Evolutionary conservation across 306 rosid species (phyloP), one percentile per base, ranked within the genome.

Genomic region (Aeschynomene evenia): DNA sequence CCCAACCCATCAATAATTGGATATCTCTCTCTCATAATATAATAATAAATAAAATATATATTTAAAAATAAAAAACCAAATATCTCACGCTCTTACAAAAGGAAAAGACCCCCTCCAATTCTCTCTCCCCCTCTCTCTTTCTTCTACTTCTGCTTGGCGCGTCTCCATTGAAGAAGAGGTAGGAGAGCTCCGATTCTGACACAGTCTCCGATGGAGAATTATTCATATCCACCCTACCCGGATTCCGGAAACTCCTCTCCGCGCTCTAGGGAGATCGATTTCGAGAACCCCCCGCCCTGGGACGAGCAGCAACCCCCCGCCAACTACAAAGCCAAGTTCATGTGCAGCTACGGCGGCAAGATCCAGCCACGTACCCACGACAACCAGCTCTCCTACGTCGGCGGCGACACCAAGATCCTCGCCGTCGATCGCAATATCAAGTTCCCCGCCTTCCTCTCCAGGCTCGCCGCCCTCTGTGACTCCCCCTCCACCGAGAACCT

Each of bases 261-360:
- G 2, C 98, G 89, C 0, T 89, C 96, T 0, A 60, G 95, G 13
- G 98, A 92, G 45, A 82, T 88, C 56, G 98, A 92, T 0, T 92
- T 84, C 74, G 98, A 92, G 26, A 92, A 85, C 50, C 88, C 87
- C 0, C 71, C 95, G 11, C 85, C 96, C 1, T 89, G 95, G 96
- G 96, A 91, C 1, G 84, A 84, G 54, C 85, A 81, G 28, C 88
- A 51, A 1, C 72, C 63, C 0, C 78, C 76, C 0, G 19, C 51
- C 1, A 87, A 49, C 69, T 89, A 83, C 86, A 88, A 83, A 55
- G 91, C 83, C 22, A 92, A 88, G 67, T 86, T 92, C 80, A 86
- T 92, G 91, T 92, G 92, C 80, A 89, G 96, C 77, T 92, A 92
- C 59, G 96, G 95, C 70, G 98, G 98, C 16, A 92, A 92, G 87